Percentiles rank a stretch among this genome's conserved stretches.
These are phyloP conservation scores for Trametes elegans DNA, from an alignment of 768 basidiomycete genomes.

Conservation along the genomic window DNA sequence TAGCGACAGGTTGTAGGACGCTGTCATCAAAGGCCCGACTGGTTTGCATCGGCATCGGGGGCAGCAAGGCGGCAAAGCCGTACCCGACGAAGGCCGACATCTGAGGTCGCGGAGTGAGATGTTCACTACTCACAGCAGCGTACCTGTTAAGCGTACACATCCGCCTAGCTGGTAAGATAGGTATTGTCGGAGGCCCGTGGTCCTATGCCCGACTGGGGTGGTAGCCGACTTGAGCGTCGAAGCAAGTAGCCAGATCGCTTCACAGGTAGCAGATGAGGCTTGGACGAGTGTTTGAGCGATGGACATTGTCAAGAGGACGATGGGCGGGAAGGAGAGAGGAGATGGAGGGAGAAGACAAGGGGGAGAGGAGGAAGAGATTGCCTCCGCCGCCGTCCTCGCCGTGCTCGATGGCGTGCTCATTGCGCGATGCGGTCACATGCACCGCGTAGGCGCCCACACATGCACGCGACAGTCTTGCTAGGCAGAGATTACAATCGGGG, in stretches of 20 bases:
- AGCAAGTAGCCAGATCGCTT: neutral
- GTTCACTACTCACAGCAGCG: too few species aligned
- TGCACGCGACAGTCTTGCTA: neutral
- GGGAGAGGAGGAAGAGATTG: neutral
- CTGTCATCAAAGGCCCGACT: too few species aligned
- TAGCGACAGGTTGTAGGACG: neutral
- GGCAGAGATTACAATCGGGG: too few species aligned
- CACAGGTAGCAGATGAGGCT: too few species aligned
- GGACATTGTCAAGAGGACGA: neutral
- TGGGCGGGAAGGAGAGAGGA: slow-evolving; percentile 2
- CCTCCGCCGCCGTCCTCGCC: neutral
- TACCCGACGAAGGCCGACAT: too few species aligned
- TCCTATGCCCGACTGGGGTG: too few species aligned
- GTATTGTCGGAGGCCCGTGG: too few species aligned
- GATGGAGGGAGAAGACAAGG: slow-evolving; percentile 20
- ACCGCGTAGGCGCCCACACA: neutral
- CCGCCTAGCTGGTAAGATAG: too few species aligned
- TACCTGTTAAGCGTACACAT: too few species aligned
- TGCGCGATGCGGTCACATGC: slow-evolving; percentile 22
- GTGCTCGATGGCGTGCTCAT: slow-evolving; percentile 26
- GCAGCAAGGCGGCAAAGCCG: neutral
- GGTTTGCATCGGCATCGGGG: too few species aligned
- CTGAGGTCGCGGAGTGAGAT: too few species aligned
- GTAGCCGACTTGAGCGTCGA: neutral
- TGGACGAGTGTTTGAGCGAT: neutral